Conservation (phyloP, 371 early-diverging fungal genomes). For the Conidiobolus coronatus region DNA sequence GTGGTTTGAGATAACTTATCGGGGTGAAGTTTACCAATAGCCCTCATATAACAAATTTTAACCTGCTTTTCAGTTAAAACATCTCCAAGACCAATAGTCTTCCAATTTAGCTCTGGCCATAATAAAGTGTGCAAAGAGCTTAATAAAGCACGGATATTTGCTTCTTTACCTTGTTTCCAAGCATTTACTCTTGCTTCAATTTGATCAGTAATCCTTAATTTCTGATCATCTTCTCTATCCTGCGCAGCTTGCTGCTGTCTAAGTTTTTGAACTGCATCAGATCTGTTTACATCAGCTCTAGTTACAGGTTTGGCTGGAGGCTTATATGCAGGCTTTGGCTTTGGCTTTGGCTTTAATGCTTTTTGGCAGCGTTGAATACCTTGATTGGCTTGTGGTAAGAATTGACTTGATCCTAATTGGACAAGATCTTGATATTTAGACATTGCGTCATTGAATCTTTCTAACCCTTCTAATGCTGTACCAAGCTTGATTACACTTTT, state of each 20-base stretch:
- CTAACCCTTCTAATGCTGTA: slow-evolving; percentile 52
- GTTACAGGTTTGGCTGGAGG: slow-evolving; percentile 5
- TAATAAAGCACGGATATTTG: slow-evolving; percentile 70
- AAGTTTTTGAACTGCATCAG: slow-evolving; percentile 36
- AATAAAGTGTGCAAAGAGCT: slow-evolving; percentile 57
- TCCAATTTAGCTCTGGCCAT: slow-evolving; percentile 55
- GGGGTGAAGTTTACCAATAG: slow-evolving; percentile 83
- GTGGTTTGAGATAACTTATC: slow-evolving; percentile 48
- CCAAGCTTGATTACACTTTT: slow-evolving; percentile 57
- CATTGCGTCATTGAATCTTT: slow-evolving; percentile 50
- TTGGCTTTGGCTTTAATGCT: slow-evolving; percentile 2
- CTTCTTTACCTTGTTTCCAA: slow-evolving; percentile 76
- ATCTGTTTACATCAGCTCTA: slow-evolving; percentile 14
- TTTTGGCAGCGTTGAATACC: slow-evolving; percentile 33
- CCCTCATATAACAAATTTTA: slow-evolving; percentile 77
- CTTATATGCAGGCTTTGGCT: slow-evolving; percentile 9
- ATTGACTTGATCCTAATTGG: slow-evolving; percentile 13
- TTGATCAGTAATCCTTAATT: slow-evolving; percentile 44
- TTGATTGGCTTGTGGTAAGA: slow-evolving; percentile 21
- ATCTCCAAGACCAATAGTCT: slow-evolving; percentile 50
- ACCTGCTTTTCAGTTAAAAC: slow-evolving; percentile 64
- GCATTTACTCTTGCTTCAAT: slow-evolving; percentile 36
- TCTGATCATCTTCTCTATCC: slow-evolving; percentile 55
- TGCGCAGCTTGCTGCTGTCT: slow-evolving; percentile 39
- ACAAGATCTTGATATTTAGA: slow-evolving; percentile 34